Conservation (phyloP, 345 rosid species). For the Citropsis articulata region DNA sequence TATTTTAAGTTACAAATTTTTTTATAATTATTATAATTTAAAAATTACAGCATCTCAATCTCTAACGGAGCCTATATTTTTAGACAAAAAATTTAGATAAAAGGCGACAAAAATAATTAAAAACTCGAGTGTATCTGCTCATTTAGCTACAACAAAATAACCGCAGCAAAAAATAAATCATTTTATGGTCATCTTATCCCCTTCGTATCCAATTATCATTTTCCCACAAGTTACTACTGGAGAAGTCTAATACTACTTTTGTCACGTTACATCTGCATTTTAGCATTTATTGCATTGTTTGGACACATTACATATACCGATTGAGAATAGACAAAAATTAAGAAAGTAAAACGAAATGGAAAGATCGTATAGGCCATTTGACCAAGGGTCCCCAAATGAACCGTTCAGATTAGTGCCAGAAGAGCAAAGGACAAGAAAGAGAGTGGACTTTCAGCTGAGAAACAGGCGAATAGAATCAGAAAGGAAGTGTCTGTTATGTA, state of each 20-base stretch:
- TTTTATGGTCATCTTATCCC: too few species aligned
- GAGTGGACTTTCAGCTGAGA: constrained; percentile 46
- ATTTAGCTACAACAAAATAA: too few species aligned
- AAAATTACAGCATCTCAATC: rapidly evolving
- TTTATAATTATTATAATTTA: too few species aligned
- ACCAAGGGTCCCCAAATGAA: constrained; percentile 23
- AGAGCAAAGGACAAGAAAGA: constrained; percentile 19
- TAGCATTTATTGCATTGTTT: not conserved
- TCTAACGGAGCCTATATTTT: too few species aligned
- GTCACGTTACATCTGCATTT: not conserved
- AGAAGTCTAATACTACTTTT: not conserved
- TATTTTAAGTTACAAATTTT: too few species aligned
- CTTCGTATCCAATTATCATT: too few species aligned
- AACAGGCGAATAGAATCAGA: constrained; percentile 36
- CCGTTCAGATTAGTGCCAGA: constrained; percentile 9
- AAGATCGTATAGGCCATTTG: not conserved
- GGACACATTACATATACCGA: not conserved
- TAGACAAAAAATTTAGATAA: too few species aligned
- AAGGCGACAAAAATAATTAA: too few species aligned
- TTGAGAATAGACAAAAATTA: not conserved
- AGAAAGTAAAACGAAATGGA: not conserved
- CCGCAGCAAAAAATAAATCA: too few species aligned
- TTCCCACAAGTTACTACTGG: too few species aligned
- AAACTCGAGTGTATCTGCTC: too few species aligned
- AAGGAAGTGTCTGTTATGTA: constrained; percentile 17